Evolutionary conservation across 2,329 filamentous ascomycete genomes (phyloP).

Genomic region (Rachicladosporium sp.): DNA sequence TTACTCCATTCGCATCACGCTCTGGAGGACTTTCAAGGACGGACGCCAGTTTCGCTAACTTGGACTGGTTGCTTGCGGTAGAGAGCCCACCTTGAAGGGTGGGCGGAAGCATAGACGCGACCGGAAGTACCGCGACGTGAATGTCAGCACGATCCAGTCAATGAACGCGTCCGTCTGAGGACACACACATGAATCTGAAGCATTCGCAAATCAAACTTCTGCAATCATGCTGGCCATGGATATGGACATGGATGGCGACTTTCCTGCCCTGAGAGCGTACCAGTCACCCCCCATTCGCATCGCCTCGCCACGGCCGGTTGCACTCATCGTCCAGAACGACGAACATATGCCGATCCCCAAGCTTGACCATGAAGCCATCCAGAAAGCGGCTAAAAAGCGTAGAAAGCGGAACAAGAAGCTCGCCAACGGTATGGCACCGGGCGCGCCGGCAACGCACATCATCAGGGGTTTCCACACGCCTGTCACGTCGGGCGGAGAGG

Average conservation of each 20-base stretch:
- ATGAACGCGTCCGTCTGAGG: conserved; percentile 2
- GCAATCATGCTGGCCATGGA: conserved; percentile 24
- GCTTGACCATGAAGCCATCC: conserved; percentile 23
- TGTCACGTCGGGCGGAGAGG: conserved; percentile 41
- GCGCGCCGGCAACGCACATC: conserved; percentile 26
- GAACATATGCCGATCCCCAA: conserved; percentile 16
- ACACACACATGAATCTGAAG: neutral
- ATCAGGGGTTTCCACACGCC: conserved; percentile 41
- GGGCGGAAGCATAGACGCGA: conserved; percentile 32
- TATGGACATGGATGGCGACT: conserved; percentile 15
- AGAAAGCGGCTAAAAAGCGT: conserved; percentile 25
- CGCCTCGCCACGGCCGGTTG: conserved; percentile 16
- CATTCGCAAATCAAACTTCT: conserved; percentile 3
- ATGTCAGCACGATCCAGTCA: conserved; percentile 3
- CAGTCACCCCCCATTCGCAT: conserved; percentile 21
- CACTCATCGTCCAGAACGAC: conserved; percentile 10
- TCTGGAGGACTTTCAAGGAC: conserved; percentile 22
- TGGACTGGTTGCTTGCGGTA: conserved; percentile 36
- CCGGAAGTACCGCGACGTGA: conserved; percentile 4
- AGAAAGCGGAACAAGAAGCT: conserved; percentile 27
- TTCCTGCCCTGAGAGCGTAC: conserved; percentile 14
- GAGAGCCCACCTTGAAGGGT: conserved; percentile 40
- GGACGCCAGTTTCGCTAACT: conserved; percentile 35
- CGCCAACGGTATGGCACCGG: conserved; percentile 20
- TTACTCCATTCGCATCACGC: neutral